Evolutionary conservation across 1,284 basidiomycete species (phyloP).

Genomic region (Anthracocystis panici-leucophaei): DNA sequence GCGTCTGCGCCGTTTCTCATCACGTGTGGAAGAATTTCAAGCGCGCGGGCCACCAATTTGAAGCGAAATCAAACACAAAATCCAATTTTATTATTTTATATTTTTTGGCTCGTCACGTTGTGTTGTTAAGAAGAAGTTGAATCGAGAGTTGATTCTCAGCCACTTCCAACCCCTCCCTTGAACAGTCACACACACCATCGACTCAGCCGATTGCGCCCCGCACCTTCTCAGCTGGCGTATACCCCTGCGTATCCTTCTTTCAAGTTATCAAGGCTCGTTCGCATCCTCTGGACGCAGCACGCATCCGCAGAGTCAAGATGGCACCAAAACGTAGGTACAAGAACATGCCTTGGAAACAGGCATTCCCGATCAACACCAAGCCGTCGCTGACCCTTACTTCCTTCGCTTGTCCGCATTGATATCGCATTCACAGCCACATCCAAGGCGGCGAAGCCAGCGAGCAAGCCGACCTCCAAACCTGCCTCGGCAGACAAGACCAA

Average conservation of each 20-base stretch:
- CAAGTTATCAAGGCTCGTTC: not conserved
- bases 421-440: slow-evolving; percentile 12
- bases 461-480: slow-evolving; percentile 21
- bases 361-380: not conserved
- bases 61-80: slow-evolving; percentile 19
- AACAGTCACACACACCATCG: not conserved
- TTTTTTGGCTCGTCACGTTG: slow-evolving; percentile 10
- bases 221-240: too few relatives aligned
- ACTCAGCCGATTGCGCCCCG: too few relatives aligned
- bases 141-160: slow-evolving; percentile 24
- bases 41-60: slow-evolving; percentile 3
- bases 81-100: too few relatives aligned
- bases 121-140: slow-evolving; percentile 33
- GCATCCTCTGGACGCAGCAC: not conserved
- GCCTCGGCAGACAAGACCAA: slow-evolving; percentile 18
- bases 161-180: not conserved
- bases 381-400: slow-evolving; percentile 12
- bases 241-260: not conserved
- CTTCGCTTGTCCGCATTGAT: not conserved
- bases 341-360: not conserved
- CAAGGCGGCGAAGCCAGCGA: slow-evolving; percentile 29
- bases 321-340: slow-evolving; percentile 29
- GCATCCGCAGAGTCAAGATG: slow-evolving; percentile 15
- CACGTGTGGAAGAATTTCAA: slow-evolving; percentile 36
- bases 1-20: slow-evolving; percentile 18